Evolutionary conservation across 129 eudicot species (phyloP).

Genomic region (Tanacetum coccineum): DNA sequence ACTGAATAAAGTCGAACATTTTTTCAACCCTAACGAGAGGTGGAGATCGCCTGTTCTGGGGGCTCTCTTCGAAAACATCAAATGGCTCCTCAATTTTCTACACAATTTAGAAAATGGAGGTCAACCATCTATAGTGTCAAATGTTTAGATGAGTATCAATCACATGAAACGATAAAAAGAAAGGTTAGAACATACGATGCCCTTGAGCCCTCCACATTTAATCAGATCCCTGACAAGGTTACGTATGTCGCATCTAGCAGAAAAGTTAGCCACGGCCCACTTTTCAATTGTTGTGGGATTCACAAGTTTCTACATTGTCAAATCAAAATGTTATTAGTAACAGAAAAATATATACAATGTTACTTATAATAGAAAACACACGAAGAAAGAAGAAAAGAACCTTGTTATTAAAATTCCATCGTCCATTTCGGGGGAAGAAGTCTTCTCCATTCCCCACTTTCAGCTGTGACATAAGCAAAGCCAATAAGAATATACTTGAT

Average conservation of each 20-base stretch:
- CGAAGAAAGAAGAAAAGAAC: conserved; percentile 16
- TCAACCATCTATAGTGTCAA: neutral
- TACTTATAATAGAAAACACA: neutral
- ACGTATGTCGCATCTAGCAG: conserved; percentile 48
- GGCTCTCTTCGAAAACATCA: conserved; percentile 62
- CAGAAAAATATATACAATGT: neutral
- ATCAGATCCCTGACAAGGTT: conserved; percentile 35
- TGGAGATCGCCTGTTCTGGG: conserved; percentile 65
- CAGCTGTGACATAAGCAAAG: conserved; percentile 42
- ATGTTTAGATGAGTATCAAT: neutral
- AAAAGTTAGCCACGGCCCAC: conserved; percentile 56
- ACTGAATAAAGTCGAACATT: conserved; percentile 61
- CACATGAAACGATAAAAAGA: neutral
- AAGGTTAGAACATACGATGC: conserved; percentile 38
- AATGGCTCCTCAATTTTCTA: conserved; percentile 46
- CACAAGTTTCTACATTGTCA: conserved; percentile 30
- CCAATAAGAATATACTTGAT: neutral
- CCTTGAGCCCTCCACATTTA: conserved; percentile 43
- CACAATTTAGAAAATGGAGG: neutral
- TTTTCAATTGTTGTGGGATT: conserved; percentile 39
- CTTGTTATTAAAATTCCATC: conserved; percentile 79
- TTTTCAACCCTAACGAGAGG: conserved; percentile 75
- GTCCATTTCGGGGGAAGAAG: conserved; percentile 52
- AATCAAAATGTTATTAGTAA: neutral
- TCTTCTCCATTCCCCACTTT: conserved; percentile 74